Evolutionary conservation across 1,284 basidiomycete species (phyloP).

Genomic region (Pisolithus thermaeus): DNA sequence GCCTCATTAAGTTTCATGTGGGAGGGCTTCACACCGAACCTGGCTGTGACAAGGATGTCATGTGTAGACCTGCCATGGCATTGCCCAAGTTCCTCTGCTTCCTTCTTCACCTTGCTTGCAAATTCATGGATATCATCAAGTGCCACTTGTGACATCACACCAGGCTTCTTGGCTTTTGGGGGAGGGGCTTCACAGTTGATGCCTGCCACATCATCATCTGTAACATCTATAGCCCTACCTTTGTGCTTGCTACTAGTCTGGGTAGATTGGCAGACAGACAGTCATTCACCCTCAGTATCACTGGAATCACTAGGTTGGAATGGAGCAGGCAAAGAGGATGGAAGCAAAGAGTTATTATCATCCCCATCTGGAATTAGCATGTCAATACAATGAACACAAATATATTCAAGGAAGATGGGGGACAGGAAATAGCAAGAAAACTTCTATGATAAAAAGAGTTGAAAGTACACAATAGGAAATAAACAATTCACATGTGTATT

Average conservation of each 20-base stretch:
- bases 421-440: background rate
- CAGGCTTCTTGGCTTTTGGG: background rate
- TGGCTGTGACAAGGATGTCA: too few relatives aligned
- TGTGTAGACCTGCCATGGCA: too few relatives aligned
- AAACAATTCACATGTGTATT: background rate
- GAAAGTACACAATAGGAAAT: background rate
- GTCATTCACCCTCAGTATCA: background rate
- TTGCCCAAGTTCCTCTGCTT: background rate
- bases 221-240: background rate
- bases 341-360: too few relatives aligned
- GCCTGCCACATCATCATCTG: background rate
- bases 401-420: background rate
- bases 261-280: background rate
- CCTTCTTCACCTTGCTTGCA: background rate
- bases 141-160: background rate
- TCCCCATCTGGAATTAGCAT: too few relatives aligned
- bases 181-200: background rate
- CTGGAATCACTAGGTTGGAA: too few relatives aligned
- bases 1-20: background rate
- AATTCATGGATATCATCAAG: background rate
- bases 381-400: too few relatives aligned
- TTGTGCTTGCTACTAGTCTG: background rate
- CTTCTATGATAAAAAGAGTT: background rate
- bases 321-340: too few relatives aligned
- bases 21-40: too few relatives aligned